Base-by-base conservation (phyloP, 768 basidiomycete genomes). In the Ramaria rubella region DNA sequence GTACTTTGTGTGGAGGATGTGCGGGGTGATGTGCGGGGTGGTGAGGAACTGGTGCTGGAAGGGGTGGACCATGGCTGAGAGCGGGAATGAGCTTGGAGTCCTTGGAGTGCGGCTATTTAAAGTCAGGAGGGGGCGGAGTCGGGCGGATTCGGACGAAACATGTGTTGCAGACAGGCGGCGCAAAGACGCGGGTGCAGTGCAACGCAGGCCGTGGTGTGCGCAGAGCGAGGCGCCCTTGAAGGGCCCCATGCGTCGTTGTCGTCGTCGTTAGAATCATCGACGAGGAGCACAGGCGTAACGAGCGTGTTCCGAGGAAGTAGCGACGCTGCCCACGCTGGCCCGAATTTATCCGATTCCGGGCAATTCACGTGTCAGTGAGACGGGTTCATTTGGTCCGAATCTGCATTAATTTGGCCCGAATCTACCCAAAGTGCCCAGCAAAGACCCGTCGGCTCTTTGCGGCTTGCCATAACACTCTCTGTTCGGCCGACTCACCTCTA, bases 1-100 rank as follows among this genome's bases (percentile, higher is more conserved):
- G 71, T 91, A 91, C 73, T 87, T 72, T 69, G 84, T 88, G 78
- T 90, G 89, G 68, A 89, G 84, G 73, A 91, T 91, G 71, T 90
- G 88, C 31, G 90, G 90, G 61, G 90, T 91, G 52, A 90, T 86
- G 68, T 91, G 89, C 64, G 89, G 90, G 8, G 89, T 90, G 42
- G 84, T 79, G 68, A 59, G 51, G 21, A 49, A 50, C 26, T 57
- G 55, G 14, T 60, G 62, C 9, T 54, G 85, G 36, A 61, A 81
- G 50, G 81, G 75, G 68, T 80, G 77, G 62, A 82, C 81, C 86
- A 87, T 88, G 63, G 62, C 81, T 24, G 45, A 33, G 9, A n/a
- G 19, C 26, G 14, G 21, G 42, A 45, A n/a, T 36, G 24, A 15
- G 27, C 30, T 21, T 21, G 24, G 23, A 19, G 43, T 21, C 5